Evolutionary conservation across 2,329 filamentous ascomycete genomes (phyloP), one percentile per base, ranked within the genome.

Genomic region (Sporothrix mexicana): DNA sequence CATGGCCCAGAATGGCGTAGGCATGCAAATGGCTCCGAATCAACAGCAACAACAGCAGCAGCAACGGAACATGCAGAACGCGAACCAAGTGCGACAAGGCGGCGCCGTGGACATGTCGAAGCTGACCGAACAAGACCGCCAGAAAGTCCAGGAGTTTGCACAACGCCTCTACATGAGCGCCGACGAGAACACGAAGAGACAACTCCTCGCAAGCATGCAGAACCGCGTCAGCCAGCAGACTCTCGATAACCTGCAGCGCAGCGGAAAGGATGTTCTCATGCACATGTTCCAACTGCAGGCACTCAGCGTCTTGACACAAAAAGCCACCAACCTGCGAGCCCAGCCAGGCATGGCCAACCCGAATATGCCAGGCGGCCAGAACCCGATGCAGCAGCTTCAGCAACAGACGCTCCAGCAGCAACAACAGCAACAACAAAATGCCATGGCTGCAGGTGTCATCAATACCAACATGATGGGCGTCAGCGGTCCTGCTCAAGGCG

Each of bases 181-280:
- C 0, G 77, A 83, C 1, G 87, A 88, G 0, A 79, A 81, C 3
- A 81, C 85, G 5, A 88, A 86, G 76, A 79, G 80, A 36, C 80
- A 81, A 2, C 76, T 85, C 20, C 81, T 85, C 41, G 73, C 82
- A 1, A 76, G 79, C 9, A 78, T 88, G 5, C 80, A 84, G 66
- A 72, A 72, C 23, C 82, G 79, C 53, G 78, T 85, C 75, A 75
- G 76, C 2, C 81, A 80, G 0, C 84, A 86, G 66, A 77, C 83
- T 4, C 76, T 85, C 8, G 77, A 80, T 66, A 84, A 85, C 30
- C 80, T 86, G 23, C 82, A 84, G 59, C 76, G 80, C 0, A 82
- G 84, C 59, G 82, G 82, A 3, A 82, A 84, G 51, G 88, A 91
- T 74, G 86, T 85, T 0, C 73, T 88, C 2, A 73, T 86, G 23